These are phyloP conservation scores for Monilinia laxa DNA, from an alignment of 2,329 filamentous ascomycete genomes.

Conservation along the genomic window DNA sequence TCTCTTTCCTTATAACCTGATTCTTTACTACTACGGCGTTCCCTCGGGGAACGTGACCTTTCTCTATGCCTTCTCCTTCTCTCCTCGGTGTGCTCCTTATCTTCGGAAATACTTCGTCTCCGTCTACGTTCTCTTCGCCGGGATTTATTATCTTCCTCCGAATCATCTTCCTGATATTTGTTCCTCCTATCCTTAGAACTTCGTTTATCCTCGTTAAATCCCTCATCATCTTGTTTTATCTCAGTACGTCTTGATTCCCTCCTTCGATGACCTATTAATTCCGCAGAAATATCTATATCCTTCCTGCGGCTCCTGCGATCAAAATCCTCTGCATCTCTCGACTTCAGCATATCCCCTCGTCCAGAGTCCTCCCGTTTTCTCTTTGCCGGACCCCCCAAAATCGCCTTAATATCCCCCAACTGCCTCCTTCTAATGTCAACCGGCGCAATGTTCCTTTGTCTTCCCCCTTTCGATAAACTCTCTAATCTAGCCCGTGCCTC, in stretches of 20 bases:
- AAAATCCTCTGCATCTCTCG: slow-evolving; percentile 18
- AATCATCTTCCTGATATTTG: slow-evolving; percentile 17
- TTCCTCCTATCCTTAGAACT: slow-evolving; percentile 12
- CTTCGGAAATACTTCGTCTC: slow-evolving; percentile 31
- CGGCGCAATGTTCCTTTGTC: slow-evolving; percentile 47
- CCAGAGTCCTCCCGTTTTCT: slow-evolving; percentile 29
- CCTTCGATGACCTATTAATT: slow-evolving; percentile 16
- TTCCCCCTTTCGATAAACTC: slow-evolving; percentile 50
- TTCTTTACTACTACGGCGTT: slow-evolving; percentile 33
- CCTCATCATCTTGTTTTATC: slow-evolving; percentile 13
- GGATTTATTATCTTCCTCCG: slow-evolving; percentile 17
- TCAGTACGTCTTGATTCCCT: slow-evolving; percentile 19
- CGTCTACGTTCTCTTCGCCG: slow-evolving; percentile 39
- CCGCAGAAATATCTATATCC: slow-evolving; percentile 10
- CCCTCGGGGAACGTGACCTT: slow-evolving; percentile 33
- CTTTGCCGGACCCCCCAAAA: slow-evolving; percentile 45
- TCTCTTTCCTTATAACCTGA: slow-evolving; percentile 38
- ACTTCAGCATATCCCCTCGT: slow-evolving; percentile 9
- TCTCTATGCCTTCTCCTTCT: slow-evolving; percentile 30
- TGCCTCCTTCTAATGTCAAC: slow-evolving; percentile 57
- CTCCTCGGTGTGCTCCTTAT: slow-evolving; percentile 27
- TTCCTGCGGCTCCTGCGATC: slow-evolving; percentile 17
- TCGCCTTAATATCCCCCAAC: slow-evolving; percentile 60
- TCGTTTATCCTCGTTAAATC: neutral
- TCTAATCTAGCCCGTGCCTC: slow-evolving; percentile 73